These are phyloP conservation scores for Scutellaria barbata DNA, from an alignment of 257 asterid species.

Conservation along the genomic window DNA sequence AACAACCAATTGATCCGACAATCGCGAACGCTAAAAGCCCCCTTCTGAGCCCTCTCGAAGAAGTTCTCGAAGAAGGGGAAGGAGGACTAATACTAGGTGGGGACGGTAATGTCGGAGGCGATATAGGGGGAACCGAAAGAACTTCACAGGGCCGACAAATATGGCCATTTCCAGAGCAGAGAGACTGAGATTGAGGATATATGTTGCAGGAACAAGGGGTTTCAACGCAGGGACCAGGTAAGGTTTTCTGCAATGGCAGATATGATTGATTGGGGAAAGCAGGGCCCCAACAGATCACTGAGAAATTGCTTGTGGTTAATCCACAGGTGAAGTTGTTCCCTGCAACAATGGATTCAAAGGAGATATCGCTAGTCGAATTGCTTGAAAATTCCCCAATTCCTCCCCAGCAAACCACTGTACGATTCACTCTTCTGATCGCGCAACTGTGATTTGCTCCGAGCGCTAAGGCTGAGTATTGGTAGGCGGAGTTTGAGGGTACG, in stretches of 20 bases:
- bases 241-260: conserved; percentile 59
- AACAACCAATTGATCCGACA: conserved; percentile 84
- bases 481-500: conserved; percentile 50
- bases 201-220: conserved; percentile 62
- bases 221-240: conserved; percentile 77
- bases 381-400: conserved; percentile 50
- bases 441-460: conserved; percentile 78
- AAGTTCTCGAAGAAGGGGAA: conserved; percentile 36
- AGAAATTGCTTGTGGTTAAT: conserved; percentile 64
- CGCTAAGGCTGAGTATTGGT: conserved; percentile 57
- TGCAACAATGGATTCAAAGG: conserved; percentile 77
- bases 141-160: conserved; percentile 82
- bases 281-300: conserved; percentile 88
- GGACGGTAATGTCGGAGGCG: conserved; percentile 35
- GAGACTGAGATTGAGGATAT: conserved; percentile 65
- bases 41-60: conserved; percentile 56
- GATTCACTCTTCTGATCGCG: conserved; percentile 59
- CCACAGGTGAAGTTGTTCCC: conserved; percentile 84
- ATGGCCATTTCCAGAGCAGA: conserved; percentile 75
- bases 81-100: conserved; percentile 24
- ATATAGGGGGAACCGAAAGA: conserved; percentile 25
- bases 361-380: conserved; percentile 35
- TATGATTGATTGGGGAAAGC: conserved; percentile 58
- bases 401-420: conserved; percentile 89
- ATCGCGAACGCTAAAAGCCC: conserved; percentile 74